These are phyloP conservation scores for Amanita muscaria DNA, from an alignment of 768 basidiomycete genomes.

Conservation along the genomic window DNA sequence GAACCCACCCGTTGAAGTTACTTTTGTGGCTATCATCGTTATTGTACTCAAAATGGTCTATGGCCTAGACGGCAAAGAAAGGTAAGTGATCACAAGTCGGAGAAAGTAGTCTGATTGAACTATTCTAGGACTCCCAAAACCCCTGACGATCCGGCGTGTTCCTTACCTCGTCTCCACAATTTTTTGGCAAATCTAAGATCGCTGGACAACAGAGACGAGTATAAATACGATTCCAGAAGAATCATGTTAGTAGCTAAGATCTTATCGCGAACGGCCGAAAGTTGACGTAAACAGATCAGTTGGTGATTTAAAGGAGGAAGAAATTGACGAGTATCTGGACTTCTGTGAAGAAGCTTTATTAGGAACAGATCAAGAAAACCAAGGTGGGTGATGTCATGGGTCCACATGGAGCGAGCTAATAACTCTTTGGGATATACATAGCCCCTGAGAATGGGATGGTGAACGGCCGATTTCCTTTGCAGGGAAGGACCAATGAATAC, in stretches of 20 bases:
- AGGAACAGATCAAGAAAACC: constrained; percentile 21
- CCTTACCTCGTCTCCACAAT: constrained; percentile 42
- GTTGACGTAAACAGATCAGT: constrained; percentile 35
- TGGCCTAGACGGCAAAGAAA: constrained; percentile 61
- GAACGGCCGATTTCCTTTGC: constrained; percentile 34
- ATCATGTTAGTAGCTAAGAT: constrained; percentile 32
- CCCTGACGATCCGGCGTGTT: constrained; percentile 48
- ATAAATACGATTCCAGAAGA: constrained; percentile 34
- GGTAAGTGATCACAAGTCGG: constrained; percentile 30
- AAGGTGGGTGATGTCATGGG: constrained; percentile 18
- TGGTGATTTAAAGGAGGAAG: constrained; percentile 39
- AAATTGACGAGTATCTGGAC: constrained; percentile 54
- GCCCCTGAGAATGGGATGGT: constrained; percentile 22
- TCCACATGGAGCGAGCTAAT: constrained; percentile 7
- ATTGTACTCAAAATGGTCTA: constrained; percentile 80
- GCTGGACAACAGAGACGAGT: constrained; percentile 23
- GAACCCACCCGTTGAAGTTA: constrained; percentile 60
- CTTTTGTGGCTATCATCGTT: constrained; percentile 48
- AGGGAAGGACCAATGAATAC: not conserved
- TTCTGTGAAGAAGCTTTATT: constrained; percentile 55
- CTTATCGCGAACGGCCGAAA: not conserved
- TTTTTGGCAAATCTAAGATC: constrained; percentile 36
- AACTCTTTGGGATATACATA: too few species aligned
- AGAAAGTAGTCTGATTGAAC: constrained; percentile 11
- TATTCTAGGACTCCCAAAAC: constrained; percentile 33